These are phyloP conservation scores for Nephelium lappaceum DNA, from an alignment of 345 rosid genomes.

Conservation along the genomic window DNA sequence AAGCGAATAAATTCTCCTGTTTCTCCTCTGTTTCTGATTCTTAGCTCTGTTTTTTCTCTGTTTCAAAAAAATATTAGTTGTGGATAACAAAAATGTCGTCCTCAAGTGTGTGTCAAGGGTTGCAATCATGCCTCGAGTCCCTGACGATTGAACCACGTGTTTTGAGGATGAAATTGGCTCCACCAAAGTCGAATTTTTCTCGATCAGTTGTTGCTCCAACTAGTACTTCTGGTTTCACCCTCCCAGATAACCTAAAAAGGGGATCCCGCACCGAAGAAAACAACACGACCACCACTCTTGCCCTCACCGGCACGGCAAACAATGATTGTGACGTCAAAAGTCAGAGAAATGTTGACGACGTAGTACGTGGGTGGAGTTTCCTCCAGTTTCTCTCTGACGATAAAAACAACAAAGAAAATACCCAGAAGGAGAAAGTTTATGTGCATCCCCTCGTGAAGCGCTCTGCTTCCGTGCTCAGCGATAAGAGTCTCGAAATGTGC, in stretches of 20 bases:
- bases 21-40: slow-evolving; percentile 21
- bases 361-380: slow-evolving; percentile 57
- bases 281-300: slow-evolving; percentile 5
- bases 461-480: slow-evolving; percentile 47
- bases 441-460: slow-evolving; percentile 61
- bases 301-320: not conserved
- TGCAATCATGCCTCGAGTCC: slow-evolving; percentile 59
- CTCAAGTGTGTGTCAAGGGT: slow-evolving; percentile 48
- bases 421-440: slow-evolving; percentile 33
- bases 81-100: slow-evolving; percentile 38
- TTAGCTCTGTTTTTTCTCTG: not conserved
- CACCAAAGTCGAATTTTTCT: slow-evolving; percentile 23
- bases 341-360: slow-evolving; percentile 7
- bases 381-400: slow-evolving; percentile 40
- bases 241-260: slow-evolving; percentile 15
- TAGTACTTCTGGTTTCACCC: not conserved
- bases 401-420: slow-evolving; percentile 16
- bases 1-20: slow-evolving; percentile 19
- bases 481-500: slow-evolving; percentile 80
- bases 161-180: slow-evolving; percentile 44
- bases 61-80: not conserved
- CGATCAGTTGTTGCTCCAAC: not conserved
- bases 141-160: slow-evolving; percentile 32
- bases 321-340: slow-evolving; percentile 10
- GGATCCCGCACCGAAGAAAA: slow-evolving; percentile 21